phyloP scores from a whole-genome alignment of 441 rosid genomes.

The Gossypium davidsonii region DNA sequence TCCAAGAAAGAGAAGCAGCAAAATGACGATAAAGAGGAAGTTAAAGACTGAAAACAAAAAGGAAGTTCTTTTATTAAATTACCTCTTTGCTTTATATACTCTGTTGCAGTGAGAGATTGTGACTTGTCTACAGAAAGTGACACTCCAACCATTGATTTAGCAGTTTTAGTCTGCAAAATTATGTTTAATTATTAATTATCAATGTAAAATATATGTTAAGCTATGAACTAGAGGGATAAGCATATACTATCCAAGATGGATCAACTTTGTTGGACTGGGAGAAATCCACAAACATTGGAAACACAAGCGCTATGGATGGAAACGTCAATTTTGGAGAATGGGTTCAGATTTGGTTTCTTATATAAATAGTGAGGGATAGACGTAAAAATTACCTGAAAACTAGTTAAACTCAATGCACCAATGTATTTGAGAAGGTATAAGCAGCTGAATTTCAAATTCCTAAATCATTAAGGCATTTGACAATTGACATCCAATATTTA shows the following conservation, averaged over 20 bases:
- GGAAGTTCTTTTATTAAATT: conserved; percentile 18
- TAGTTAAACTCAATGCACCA: neutral
- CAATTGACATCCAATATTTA: neutral
- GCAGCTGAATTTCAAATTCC: neutral
- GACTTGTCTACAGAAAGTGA: conserved; percentile 69
- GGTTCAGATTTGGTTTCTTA: neutral
- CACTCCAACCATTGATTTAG: conserved; percentile 80
- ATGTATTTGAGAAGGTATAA: neutral
- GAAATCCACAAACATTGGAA: conserved; percentile 6
- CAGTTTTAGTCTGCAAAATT: conserved; percentile 78
- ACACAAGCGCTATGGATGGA: neutral
- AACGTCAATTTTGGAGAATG: neutral
- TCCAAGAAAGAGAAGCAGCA: neutral
- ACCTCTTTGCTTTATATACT: conserved; percentile 83
- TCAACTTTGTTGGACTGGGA: neutral
- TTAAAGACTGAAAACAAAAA: neutral
- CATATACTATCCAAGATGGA: conserved; percentile 4
- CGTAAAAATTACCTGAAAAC: neutral
- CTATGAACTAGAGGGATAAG: neutral
- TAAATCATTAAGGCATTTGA: neutral
- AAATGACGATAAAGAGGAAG: neutral
- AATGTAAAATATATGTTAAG: neutral
- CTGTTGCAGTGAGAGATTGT: conserved; percentile 53
- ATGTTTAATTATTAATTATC: conserved; percentile 8
- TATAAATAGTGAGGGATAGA: neutral